Evolutionary conservation across 345 rosid genomes (phyloP), one percentile per base, ranked within the genome.

Genomic region (Gossypium turneri): DNA sequence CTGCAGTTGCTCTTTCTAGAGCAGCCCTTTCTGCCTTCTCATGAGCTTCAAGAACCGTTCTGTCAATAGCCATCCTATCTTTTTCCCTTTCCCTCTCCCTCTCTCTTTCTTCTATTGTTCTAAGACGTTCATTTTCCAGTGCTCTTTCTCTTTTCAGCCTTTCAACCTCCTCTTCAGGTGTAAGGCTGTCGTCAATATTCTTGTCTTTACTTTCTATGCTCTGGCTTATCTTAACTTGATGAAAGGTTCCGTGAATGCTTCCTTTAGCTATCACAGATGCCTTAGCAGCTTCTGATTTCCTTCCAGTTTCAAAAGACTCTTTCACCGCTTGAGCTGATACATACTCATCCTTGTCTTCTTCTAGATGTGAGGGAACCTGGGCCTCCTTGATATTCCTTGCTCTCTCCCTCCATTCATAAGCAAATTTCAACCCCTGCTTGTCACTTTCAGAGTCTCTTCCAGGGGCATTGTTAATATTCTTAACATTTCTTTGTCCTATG

Each of bases 21-120:
- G 87, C 82, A 78, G 84, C 80, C 81, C 87, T 86, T 74, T 85
- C 90, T 73, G 80, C 78, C 71, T 83, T 87, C 55, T 82, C 93
- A 73, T 85, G 87, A 57, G 79, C 77, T 79, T 87, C 89, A 74
- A 86, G 86, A 34, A 77, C 73, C 51, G 86, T 78, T 74, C 75
- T 80, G 71, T 94, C 95, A 47, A 92, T 88, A 57, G 90, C 93
- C 97, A 94, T 92, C 82, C 94, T 90, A 73, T 94, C 98, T 79
- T 94, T 92, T 79, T 92, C 97, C 75, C 94, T 88, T 72, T 94
- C 97, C 79, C 94, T 90, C 72, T 94, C 98, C 79, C 81, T 86
- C 82, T 90, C 92, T 81, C 38, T 34, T 34, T 88, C 97, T 77
- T 94, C 97, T 56, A 88, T 73, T 86, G 82, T 92, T 82, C 87